Evolutionary conservation across 768 basidiomycete genomes (phyloP).

Genomic region (Boletellus ananiceps): DNA sequence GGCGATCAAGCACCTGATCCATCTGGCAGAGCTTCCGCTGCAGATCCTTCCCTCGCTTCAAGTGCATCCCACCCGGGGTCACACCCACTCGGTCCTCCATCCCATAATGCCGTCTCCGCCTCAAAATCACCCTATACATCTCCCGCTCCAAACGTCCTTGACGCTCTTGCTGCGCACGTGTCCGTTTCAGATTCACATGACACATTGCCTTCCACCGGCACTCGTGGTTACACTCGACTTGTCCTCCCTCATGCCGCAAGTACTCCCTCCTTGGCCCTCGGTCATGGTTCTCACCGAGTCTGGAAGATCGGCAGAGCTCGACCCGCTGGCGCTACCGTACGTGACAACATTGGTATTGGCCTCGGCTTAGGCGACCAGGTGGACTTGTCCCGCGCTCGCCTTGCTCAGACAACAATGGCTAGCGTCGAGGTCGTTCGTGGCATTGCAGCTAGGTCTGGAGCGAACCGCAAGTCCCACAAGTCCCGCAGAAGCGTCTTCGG

Average conservation of each 20-base stretch:
- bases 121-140: constrained; percentile 30
- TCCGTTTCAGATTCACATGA: constrained; percentile 23
- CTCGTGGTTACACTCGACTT: constrained; percentile 52
- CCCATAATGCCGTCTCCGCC: constrained; percentile 17
- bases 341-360: constrained; percentile 24
- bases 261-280: constrained; percentile 17
- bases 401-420: constrained; percentile 87
- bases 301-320: constrained; percentile 23
- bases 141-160: constrained; percentile 28
- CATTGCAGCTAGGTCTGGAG: constrained; percentile 26
- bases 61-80: constrained; percentile 8
- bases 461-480: constrained; percentile 15
- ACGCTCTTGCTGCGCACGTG: constrained; percentile 31
- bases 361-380: constrained; percentile 44
- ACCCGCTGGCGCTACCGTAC: constrained; percentile 10
- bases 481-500: constrained; percentile 25
- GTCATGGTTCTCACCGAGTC: constrained; percentile 14
- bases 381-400: constrained; percentile 70
- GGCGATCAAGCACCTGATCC: constrained; percentile 4
- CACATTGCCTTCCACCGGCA: constrained; percentile 43
- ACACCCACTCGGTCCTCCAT: constrained; percentile 12
- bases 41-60: constrained; percentile 6
- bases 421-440: constrained; percentile 76
- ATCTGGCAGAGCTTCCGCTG: background rate
- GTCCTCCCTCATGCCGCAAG: constrained; percentile 42